Conservation (phyloP, 2,329 filamentous ascomycete species). For the Sporothrix curviconia region DNA sequence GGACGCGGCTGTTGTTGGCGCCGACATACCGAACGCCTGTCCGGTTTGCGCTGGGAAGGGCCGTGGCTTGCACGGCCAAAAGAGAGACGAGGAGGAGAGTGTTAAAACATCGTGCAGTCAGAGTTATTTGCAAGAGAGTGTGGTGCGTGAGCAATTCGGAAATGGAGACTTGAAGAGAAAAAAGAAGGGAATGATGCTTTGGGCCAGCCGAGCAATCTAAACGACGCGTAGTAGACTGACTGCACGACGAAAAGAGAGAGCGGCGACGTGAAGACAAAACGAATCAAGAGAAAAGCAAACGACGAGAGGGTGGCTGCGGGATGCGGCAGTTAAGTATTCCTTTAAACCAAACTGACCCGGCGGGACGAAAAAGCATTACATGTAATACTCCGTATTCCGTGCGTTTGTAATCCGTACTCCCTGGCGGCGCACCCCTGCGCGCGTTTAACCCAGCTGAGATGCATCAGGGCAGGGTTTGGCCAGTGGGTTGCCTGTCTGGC, state of each 20-base stretch:
- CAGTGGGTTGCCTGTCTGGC: too few species aligned
- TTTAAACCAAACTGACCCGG: too few species aligned
- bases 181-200: neutral
- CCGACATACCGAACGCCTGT: constrained; percentile 5
- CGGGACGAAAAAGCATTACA: too few species aligned
- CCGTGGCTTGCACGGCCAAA: constrained; percentile 1
- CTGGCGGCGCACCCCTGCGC: too few species aligned
- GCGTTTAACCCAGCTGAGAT: too few species aligned
- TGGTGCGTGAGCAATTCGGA: too few species aligned
- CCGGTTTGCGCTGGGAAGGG: constrained; percentile 2
- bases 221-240: neutral
- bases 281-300: too few species aligned
- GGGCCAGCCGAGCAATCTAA: constrained; percentile 6
- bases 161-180: neutral
- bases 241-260: constrained; percentile 1
- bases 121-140: neutral
- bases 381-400: too few species aligned
- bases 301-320: too few species aligned
- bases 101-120: neutral
- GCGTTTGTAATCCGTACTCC: too few species aligned
- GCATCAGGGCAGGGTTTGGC: too few species aligned
- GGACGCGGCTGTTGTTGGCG: constrained; percentile 36
- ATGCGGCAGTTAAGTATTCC: too few species aligned
- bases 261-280: neutral
- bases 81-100: neutral